Percentiles rank a stretch among this genome's conserved stretches.
Evolutionary conservation across 2,329 filamentous ascomycete genomes (phyloP).

Genomic region (Ascochyta clinopodiicola): DNA sequence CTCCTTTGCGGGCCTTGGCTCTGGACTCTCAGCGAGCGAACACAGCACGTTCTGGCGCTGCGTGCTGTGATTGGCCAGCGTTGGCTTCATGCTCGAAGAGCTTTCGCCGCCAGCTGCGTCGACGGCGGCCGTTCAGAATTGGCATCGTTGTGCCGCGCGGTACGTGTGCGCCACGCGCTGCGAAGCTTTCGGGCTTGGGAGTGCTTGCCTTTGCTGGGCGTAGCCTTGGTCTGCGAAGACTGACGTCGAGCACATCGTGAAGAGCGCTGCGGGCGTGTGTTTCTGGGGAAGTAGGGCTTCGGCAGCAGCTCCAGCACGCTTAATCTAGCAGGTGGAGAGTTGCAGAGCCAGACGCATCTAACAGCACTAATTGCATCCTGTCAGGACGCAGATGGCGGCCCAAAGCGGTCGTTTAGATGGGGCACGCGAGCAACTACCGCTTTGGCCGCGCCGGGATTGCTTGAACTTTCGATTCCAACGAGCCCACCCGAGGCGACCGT

Average conservation of each 20-base stretch:
- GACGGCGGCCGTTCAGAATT: background rate
- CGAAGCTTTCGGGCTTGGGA: conserved; percentile 19
- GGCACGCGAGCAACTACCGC: conserved; percentile 13
- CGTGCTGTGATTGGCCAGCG: conserved; percentile 5
- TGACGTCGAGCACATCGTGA: conserved; percentile 2
- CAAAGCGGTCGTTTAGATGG: conserved; percentile 5
- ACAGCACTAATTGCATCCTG: conserved; percentile 4
- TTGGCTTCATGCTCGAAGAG: background rate
- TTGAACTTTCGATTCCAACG: conserved; percentile 16
- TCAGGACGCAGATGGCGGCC: conserved; percentile 9
- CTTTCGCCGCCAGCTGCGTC: conserved; percentile 11
- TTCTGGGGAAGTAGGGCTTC: conserved; percentile 18
- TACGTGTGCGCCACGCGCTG: conserved; percentile 7
- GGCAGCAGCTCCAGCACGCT: background rate
- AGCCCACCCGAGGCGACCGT: conserved; percentile 27
- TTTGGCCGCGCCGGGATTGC: conserved; percentile 9
- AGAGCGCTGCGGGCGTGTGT: background rate
- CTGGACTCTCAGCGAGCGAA: conserved; percentile 16
- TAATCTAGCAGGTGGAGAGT: conserved; percentile 7
- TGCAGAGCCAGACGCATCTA: conserved; percentile 4
- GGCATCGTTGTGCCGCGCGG: conserved; percentile 3
- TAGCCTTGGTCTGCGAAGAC: conserved; percentile 8
- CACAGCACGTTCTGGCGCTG: conserved; percentile 10
- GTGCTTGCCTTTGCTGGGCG: conserved; percentile 18
- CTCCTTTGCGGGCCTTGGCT: conserved; percentile 14